Conservation (phyloP, 176 grass and related monocot genomes). For the Oryza rufipogon region DNA sequence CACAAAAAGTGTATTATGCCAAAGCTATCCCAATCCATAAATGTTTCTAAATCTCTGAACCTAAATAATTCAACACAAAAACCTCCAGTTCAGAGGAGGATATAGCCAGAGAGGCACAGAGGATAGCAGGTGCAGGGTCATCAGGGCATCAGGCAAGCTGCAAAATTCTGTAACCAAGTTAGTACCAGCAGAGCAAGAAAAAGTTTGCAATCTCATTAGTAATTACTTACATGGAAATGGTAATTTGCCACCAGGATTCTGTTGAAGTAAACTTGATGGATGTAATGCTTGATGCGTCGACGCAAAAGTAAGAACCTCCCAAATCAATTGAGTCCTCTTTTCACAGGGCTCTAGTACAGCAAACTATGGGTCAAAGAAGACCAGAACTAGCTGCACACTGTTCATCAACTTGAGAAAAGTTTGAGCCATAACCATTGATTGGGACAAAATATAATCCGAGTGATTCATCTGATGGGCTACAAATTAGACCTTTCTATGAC, state of each 20-base stretch:
- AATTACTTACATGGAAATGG: slow-evolving; percentile 2
- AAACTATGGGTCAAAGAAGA: neutral
- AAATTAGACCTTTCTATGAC: neutral
- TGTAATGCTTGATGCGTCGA: neutral
- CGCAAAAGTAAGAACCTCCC: neutral
- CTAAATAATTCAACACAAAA: neutral
- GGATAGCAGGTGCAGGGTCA: neutral
- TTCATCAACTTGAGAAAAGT: neutral
- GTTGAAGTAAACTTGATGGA: no score
- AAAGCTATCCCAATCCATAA: neutral
- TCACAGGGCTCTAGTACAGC: neutral
- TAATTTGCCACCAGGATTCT: neutral
- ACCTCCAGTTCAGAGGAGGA: neutral
- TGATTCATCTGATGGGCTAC: neutral
- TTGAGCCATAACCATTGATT: neutral
- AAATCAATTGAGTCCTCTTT: neutral
- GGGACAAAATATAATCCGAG: neutral
- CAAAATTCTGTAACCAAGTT: neutral
- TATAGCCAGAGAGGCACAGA: neutral
- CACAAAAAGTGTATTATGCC: neutral
- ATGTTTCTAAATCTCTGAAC: neutral
- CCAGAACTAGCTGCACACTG: neutral
- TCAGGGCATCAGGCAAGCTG: neutral
- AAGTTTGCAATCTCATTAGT: neutral
- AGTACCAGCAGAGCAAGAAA: neutral